These are phyloP conservation scores for Trametopsis cervina DNA, from an alignment of 768 basidiomycete species.

Conservation along the genomic window DNA sequence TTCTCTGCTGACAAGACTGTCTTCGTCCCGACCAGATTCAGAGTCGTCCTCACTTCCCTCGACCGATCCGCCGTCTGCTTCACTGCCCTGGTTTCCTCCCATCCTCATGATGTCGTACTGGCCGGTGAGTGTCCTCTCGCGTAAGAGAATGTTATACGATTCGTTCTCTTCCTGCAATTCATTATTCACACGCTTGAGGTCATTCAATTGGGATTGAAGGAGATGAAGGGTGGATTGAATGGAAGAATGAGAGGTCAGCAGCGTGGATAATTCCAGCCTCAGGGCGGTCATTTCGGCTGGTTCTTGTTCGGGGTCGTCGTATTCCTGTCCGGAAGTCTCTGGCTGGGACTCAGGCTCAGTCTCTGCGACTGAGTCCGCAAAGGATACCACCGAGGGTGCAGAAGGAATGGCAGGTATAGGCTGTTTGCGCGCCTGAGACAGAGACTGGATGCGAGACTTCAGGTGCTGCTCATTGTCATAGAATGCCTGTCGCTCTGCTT, in stretches of 20 bases:
- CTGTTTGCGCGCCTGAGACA: slow-evolving; percentile 60
- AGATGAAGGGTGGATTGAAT: slow-evolving; percentile 81
- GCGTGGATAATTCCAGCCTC: slow-evolving; percentile 75
- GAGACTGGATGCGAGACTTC: slow-evolving; percentile 81
- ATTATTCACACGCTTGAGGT: slow-evolving; percentile 83
- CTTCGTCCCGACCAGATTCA: slow-evolving; percentile 24
- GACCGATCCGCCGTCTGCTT: slow-evolving; percentile 13
- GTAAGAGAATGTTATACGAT: slow-evolving; percentile 88
- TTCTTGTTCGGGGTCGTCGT: slow-evolving; percentile 63
- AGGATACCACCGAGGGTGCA: slow-evolving; percentile 23
- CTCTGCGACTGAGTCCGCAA: slow-evolving; percentile 27
- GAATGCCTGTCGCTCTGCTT: slow-evolving; percentile 87
- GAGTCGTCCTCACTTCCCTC: slow-evolving; percentile 2
- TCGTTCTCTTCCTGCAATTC: slow-evolving; percentile 94
- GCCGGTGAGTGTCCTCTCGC: slow-evolving; percentile 87
- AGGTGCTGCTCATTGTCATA: slow-evolving; percentile 93
- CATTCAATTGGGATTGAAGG: slow-evolving; percentile 76
- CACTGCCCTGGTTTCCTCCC: slow-evolving; percentile 28
- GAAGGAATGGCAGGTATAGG: slow-evolving; percentile 29
- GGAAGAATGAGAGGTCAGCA: slow-evolving; percentile 79
- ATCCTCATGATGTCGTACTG: slow-evolving; percentile 68
- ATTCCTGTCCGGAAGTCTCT: slow-evolving; percentile 34
- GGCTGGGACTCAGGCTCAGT: slow-evolving; percentile 37
- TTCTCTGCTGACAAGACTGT: slow-evolving; percentile 49
- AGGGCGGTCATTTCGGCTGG: slow-evolving; percentile 86